These are phyloP conservation scores for Clonostachys rosea DNA, from an alignment of 2,329 filamentous ascomycete genomes.

Conservation along the genomic window DNA sequence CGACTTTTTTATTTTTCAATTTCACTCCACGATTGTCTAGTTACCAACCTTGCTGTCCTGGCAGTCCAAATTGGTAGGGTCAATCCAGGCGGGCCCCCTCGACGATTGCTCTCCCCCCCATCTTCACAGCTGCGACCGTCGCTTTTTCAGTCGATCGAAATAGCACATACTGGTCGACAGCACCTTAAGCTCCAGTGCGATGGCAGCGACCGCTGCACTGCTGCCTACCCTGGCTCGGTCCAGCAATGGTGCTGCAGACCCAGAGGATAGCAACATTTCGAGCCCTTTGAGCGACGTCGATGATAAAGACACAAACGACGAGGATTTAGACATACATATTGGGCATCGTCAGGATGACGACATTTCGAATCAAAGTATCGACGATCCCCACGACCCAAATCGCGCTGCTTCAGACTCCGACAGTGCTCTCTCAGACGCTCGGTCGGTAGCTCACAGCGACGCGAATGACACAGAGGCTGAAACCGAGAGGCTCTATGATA, in stretches of 20 bases:
- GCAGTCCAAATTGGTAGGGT: background rate
- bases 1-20: no score
- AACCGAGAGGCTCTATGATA: conserved; percentile 87
- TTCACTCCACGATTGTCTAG: no score
- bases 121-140: no score
- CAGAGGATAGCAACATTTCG: conserved; percentile 68
- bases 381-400: conserved; percentile 10
- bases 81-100: background rate
- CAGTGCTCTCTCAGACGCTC: conserved; percentile 52
- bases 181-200: conserved; percentile 12
- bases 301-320: conserved; percentile 69
- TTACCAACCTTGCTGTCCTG: no score
- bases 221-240: conserved; percentile 41
- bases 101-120: background rate
- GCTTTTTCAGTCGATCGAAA: no score
- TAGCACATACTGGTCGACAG: no score
- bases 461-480: conserved; percentile 78
- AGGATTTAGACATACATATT: conserved; percentile 54
- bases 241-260: conserved; percentile 31
- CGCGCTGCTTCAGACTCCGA: conserved; percentile 33
- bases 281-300: conserved; percentile 93
- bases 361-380: conserved; percentile 16
- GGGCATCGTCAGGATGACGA: conserved; percentile 15
- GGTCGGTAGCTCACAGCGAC: conserved; percentile 29
- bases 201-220: conserved; percentile 50